Evolutionary conservation across 768 basidiomycete genomes (phyloP), one percentile per base, ranked within the genome.

Genomic region (Pleurotus sapidus): DNA sequence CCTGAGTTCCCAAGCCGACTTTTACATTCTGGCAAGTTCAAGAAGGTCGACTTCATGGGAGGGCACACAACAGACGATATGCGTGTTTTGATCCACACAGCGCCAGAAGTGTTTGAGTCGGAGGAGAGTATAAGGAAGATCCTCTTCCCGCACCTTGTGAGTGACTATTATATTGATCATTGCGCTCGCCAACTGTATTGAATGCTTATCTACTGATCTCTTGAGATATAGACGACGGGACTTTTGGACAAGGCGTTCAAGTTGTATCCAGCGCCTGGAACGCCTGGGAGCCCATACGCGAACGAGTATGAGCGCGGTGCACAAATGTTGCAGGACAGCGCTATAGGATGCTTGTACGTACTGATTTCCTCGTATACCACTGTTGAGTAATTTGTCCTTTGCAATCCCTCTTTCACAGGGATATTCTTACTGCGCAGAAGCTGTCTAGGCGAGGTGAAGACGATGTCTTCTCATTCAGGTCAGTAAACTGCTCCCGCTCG

Each of bases 41-140:
- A 49, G 43, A 55, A 61, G 9, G 72, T 75, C 1, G 71, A 75
- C 9, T 70, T 72, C 39, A 63, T 72, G 5, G 75, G 70, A 14
- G 75, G 75, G 6, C 77, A 78, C 56, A 77, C 74, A 49, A 74
- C 74, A 1, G 74, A 75, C 12, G 77, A 78, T 55, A 73, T 76
- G 6, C 72, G 68, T 30, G 74, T 74, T 4, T 78, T 78, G 53
- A 73, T 71, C 5, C 69, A 64, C 8, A 75, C 72, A 8, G 64
- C 63, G 17, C 75, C 77, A 0, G 62, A 62, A 2, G 66, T 73
- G 3, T 74, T 77, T 45, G 58, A 69, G 5, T 74, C 74, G 3
- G 76, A 77, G n/a, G 73, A 72, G 2, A 73, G 77, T 56, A 64
- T 77, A 6, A 66, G 71, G 12, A 60, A 60, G 17, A 55, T 69